phyloP scores from a whole-genome alignment of 2,329 filamentous ascomycete species.

The Emergomyces africanus region DNA sequence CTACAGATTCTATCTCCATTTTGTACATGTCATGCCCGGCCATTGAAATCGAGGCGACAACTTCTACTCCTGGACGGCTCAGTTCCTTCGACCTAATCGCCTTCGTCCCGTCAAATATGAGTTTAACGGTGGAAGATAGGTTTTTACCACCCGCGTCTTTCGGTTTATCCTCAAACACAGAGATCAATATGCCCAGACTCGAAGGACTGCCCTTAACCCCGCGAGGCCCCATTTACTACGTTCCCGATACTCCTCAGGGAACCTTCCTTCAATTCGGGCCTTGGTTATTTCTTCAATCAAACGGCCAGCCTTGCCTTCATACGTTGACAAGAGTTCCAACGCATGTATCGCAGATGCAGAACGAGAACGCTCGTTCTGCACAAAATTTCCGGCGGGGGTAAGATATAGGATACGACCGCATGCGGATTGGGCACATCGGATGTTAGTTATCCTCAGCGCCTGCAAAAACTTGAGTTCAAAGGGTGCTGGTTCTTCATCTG shows the following conservation, averaged over 20 bases:
- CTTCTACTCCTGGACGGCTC: conserved; percentile 27
- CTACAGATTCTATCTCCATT: conserved; percentile 49
- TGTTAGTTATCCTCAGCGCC: conserved; percentile 54
- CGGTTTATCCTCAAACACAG: conserved; percentile 29
- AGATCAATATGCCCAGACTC: conserved; percentile 40
- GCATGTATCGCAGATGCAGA: conserved; percentile 41
- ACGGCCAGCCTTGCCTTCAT: conserved; percentile 63
- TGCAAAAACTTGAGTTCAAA: conserved; percentile 66
- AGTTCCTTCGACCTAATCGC: conserved; percentile 16
- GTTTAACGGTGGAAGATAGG: conserved; percentile 20
- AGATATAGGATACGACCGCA: conserved; percentile 29
- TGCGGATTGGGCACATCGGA: conserved; percentile 49
- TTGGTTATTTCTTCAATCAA: conserved; percentile 78
- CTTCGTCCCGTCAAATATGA: conserved; percentile 26
- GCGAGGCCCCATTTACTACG: conserved; percentile 65
- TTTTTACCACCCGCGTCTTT: conserved; percentile 41
- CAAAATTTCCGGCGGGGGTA: conserved; percentile 15
- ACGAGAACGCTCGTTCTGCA: conserved; percentile 7
- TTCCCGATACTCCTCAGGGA: conserved; percentile 72
- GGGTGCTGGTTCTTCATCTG: conserved; percentile 11
- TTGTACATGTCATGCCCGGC: conserved; percentile 50
- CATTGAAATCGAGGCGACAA: conserved; percentile 55
- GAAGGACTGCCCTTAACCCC: conserved; percentile 49
- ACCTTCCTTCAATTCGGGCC: conserved; percentile 73
- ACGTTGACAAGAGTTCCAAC: conserved; percentile 60